phyloP scores from a whole-genome alignment of 73 alveolate species.

The Symbiodinium natans region DNA sequence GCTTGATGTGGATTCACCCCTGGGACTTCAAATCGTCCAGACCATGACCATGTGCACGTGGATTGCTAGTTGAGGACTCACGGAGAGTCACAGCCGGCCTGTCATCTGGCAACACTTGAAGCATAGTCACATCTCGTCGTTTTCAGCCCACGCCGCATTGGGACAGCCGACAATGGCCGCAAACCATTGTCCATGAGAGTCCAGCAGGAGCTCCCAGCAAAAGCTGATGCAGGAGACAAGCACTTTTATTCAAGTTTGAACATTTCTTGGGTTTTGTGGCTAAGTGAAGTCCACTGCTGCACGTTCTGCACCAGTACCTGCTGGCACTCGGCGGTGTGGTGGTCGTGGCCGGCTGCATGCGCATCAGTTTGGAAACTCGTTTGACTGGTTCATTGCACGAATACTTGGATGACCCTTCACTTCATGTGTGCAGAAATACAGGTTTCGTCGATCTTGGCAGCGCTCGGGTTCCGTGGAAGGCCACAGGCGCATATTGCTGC shows the following conservation, averaged over 20 bases:
- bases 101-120: too few species aligned
- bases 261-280: not conserved
- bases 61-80: too few species aligned
- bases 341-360: constrained; percentile 33
- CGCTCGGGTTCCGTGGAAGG: constrained; percentile 69
- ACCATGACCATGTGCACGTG: too few species aligned
- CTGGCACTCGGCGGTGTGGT: constrained; percentile 56
- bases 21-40: too few species aligned
- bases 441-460: constrained; percentile 65
- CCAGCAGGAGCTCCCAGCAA: not conserved
- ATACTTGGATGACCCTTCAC: too few species aligned
- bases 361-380: too few species aligned
- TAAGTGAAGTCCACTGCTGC: not conserved
- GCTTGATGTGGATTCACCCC: too few species aligned
- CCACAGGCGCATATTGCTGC: not conserved
- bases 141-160: not conserved
- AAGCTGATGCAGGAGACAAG: not conserved
- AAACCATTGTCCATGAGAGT: not conserved
- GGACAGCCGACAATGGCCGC: not conserved
- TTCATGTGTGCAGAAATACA: too few species aligned
- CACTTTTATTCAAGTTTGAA: not conserved
- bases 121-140: not conserved
- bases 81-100: too few species aligned
- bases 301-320: constrained; percentile 24
- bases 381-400: too few species aligned